A percentile compares a stretch with the other conserved stretches of the same genome.
These are phyloP conservation scores for Lomentospora prolificans DNA, from an alignment of 2,329 filamentous ascomycete genomes.

Conservation along the genomic window DNA sequence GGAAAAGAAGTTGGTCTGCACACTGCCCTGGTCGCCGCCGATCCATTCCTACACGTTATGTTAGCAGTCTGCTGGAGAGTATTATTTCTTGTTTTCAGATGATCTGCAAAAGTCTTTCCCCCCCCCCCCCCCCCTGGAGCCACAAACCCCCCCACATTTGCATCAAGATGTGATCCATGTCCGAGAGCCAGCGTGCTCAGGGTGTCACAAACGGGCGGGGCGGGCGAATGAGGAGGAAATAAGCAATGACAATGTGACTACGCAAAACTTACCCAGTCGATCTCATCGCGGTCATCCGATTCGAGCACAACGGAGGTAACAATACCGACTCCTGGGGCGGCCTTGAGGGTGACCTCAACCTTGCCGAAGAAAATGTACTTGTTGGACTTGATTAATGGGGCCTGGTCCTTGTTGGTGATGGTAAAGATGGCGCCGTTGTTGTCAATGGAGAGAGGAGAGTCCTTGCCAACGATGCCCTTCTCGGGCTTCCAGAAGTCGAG, in stretches of 20 bases:
- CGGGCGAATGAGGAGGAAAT: neutral
- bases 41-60: constrained; percentile 50
- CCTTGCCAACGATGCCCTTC: constrained; percentile 22
- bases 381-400: constrained; percentile 53
- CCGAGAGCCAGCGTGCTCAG: neutral
- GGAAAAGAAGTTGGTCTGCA: constrained; percentile 77
- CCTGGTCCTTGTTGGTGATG: constrained; percentile 47
- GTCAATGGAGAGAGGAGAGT: constrained; percentile 18
- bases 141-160: neutral
- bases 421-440: constrained; percentile 21
- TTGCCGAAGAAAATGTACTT: constrained; percentile 84
- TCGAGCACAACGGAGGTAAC: constrained; percentile 68
- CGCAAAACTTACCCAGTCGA: constrained; percentile 28
- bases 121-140: constrained; percentile 19
- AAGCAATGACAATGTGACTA: neutral
- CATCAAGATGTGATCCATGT: neutral
- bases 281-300: constrained; percentile 69
- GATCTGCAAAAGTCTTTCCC: constrained; percentile 11
- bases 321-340: constrained; percentile 63
- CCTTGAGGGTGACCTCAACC: constrained; percentile 59
- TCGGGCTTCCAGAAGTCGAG: constrained; percentile 20
- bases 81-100: constrained; percentile 24
- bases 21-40: constrained; percentile 55
- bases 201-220: neutral
- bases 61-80: too few species aligned